Evolutionary conservation across 257 asterid species (phyloP).

Genomic region (Solanum chaucha): DNA sequence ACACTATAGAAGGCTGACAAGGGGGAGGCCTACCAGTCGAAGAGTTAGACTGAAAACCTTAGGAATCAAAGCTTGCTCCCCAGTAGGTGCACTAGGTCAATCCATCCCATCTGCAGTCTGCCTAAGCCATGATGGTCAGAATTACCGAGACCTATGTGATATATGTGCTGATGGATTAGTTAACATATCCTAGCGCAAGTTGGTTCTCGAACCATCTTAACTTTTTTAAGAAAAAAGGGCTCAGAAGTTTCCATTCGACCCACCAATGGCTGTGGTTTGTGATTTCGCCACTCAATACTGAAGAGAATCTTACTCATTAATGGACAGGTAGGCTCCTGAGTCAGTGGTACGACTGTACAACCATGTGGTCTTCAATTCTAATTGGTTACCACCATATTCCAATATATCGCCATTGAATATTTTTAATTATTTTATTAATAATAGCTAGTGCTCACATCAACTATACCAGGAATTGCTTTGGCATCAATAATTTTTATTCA

Average conservation of each 20-base stretch:
- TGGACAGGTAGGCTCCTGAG: not conserved
- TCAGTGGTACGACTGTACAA: not conserved
- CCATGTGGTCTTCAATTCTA: not conserved
- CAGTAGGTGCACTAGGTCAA: not conserved
- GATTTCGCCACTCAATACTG: not conserved
- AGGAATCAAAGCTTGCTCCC: not conserved
- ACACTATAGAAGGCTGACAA: not conserved
- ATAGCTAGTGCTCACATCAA: not conserved
- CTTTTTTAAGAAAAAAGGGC: not conserved
- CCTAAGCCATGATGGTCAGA: not conserved
- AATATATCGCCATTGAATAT: not conserved
- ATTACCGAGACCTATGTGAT: not conserved
- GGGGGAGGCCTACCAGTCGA: not conserved
- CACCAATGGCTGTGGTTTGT: not conserved
- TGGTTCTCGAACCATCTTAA: not conserved
- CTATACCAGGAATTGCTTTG: not conserved
- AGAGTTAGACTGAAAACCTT: not conserved
- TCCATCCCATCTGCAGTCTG: not conserved
- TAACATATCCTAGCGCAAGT: not conserved
- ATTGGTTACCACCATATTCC: not conserved
- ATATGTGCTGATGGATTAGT: not conserved
- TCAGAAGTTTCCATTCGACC: not conserved
- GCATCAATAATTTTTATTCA: not conserved
- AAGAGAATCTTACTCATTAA: not conserved
- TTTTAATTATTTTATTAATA: not conserved